Evolutionary conservation across 768 basidiomycete genomes (phyloP), one percentile per base, ranked within the genome.

Genomic region (Pisolithus orientalis): DNA sequence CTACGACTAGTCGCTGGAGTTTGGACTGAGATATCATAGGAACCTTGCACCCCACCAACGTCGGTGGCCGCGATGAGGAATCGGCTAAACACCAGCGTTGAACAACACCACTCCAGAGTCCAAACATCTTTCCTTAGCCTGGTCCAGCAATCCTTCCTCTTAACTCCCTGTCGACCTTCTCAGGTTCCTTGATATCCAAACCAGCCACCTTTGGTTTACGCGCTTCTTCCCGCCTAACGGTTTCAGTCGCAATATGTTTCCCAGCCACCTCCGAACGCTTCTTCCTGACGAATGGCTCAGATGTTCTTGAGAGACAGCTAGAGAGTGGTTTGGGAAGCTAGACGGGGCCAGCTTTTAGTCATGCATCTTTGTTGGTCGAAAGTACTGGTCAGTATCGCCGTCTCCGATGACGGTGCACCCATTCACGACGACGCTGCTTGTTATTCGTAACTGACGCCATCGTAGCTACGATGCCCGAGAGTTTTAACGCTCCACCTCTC

Each of bases 281-380:
- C 57, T 80, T 85, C 55, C 59, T 90, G 4, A 77, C 79, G 0
- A 87, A 84, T 57, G 73, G 73, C 4, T 52, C 57, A 1, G 70
- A 75, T 58, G 71, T 74, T 5, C 73, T 68, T 49, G 80, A 85
- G 61, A 77, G 87, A 16, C 50, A 46, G 0, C 49, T 84, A 32
- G 51, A 64, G 8, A 59, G 74, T 43, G 86, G 85, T 1, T 64
- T 66, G 14, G 85, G 83, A 4, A 67, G 55, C 29, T 84, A 80
- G 75, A 74, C 70, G 0, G 80, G 81, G 0, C 27, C 57, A 16
- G 72, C 79, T 39, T 54, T 62, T 0, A 58, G 65, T 4, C 83
- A 82, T 1, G 85, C 80, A 1, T 66, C 77, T 21, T 61, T 90
- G 25, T 72, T 76, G 0, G 73, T 85, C 6, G 72, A 76, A 42